Evolutionary conservation across 2,329 filamentous ascomycete species (phyloP).

Genomic region (Trichoderma lentiforme): DNA sequence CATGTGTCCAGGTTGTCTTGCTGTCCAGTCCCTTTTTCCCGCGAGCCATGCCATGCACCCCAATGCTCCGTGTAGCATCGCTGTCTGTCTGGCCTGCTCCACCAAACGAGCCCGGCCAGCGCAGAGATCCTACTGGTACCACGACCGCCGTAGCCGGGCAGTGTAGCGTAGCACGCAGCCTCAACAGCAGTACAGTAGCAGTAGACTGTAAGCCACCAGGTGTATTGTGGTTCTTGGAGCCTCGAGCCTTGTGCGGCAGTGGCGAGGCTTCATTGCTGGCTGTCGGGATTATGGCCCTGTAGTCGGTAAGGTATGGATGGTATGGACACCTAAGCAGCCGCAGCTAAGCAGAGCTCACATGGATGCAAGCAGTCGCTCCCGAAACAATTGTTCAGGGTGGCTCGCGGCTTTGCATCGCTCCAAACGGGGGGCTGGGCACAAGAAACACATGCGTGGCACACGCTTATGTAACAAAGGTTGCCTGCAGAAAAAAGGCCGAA

Average conservation of each 20-base stretch:
- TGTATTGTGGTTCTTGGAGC: background rate
- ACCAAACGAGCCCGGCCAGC: background rate
- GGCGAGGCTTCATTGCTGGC: background rate
- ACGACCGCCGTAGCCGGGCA: background rate
- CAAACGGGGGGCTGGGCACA: background rate
- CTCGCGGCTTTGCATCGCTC: background rate
- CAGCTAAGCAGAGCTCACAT: background rate
- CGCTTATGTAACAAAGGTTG: constrained; percentile 18
- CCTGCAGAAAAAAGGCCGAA: constrained; percentile 18
- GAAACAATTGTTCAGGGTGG: background rate
- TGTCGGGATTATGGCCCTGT: background rate
- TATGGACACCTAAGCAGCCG: background rate
- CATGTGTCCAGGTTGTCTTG: background rate
- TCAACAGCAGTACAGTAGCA: background rate
- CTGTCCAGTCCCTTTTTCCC: background rate
- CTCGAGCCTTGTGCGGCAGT: background rate
- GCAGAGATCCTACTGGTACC: background rate
- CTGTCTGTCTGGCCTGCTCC: background rate
- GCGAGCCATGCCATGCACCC: background rate
- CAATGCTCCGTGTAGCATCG: background rate
- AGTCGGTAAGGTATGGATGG: background rate
- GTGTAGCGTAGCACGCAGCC: background rate
- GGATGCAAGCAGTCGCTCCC: background rate
- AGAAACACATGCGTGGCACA: background rate
- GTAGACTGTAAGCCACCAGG: no score